Conservation (phyloP, 768 basidiomycete genomes). For the Boletus eberwhitei region DNA sequence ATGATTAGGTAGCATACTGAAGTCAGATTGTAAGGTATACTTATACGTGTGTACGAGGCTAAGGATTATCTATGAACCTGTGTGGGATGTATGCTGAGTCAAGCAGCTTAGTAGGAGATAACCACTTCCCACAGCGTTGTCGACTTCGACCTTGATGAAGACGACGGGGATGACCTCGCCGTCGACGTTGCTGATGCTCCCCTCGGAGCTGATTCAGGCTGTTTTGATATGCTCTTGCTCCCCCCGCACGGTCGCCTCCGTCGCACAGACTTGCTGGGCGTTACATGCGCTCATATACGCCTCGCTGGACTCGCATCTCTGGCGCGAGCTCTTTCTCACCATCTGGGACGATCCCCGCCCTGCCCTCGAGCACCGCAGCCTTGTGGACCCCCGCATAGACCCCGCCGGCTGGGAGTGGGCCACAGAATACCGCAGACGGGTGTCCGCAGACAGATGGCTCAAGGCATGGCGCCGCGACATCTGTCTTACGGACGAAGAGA, state of each 20-base stretch:
- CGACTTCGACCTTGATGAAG: not conserved
- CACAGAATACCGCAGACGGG: conserved; percentile 21
- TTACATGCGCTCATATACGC: conserved; percentile 36
- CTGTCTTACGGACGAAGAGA: not conserved
- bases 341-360: conserved; percentile 50
- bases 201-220: conserved; percentile 41
- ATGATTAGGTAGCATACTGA: not conserved
- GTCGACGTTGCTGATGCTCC: conserved; percentile 21
- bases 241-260: conserved; percentile 34
- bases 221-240: conserved; percentile 29
- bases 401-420: conserved; percentile 23
- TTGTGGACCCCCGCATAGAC: conserved; percentile 24
- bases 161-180: not conserved
- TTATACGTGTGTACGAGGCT: not conserved
- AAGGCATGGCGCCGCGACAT: conserved; percentile 24
- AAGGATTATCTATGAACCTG: not conserved
- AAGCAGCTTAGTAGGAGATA: not conserved
- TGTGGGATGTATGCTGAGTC: not conserved
- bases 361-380: conserved; percentile 26
- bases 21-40: not conserved
- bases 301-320: conserved; percentile 37
- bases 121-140: not conserved
- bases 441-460: conserved; percentile 21
- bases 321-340: conserved; percentile 47
- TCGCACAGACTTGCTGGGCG: conserved; percentile 36